phyloP scores from a whole-genome alignment of 1,139 yeast genomes.

The Yamadazyma blattariae region DNA sequence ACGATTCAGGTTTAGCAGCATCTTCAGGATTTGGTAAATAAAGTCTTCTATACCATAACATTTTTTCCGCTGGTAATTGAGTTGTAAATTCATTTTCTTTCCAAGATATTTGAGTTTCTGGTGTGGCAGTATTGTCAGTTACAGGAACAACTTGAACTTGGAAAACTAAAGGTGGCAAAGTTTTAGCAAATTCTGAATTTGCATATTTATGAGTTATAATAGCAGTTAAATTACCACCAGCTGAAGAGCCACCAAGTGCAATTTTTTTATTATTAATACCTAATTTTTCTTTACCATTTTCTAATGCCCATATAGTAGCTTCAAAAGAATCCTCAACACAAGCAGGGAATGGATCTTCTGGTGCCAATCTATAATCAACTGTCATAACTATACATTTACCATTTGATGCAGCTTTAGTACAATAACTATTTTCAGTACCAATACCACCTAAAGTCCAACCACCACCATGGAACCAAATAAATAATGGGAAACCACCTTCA shows the following conservation, averaged over 20 bases:
- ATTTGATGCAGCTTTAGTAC: constrained; percentile 38
- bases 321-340: constrained; percentile 47
- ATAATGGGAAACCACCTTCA: constrained; percentile 41
- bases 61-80: constrained; percentile 47
- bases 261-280: constrained; percentile 30
- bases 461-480: constrained; percentile 51
- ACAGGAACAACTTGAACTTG: constrained; percentile 49
- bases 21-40: constrained; percentile 39
- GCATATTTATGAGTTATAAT: constrained; percentile 40
- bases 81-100: constrained; percentile 40
- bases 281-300: constrained; percentile 18
- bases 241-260: constrained; percentile 48
- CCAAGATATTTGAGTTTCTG: constrained; percentile 38
- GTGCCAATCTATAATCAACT: constrained; percentile 47
- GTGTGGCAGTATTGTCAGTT: constrained; percentile 45
- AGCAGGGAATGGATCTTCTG: constrained; percentile 51
- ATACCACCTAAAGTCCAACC: constrained; percentile 49
- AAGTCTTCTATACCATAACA: constrained; percentile 47
- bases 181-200: constrained; percentile 17
- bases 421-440: constrained; percentile 43
- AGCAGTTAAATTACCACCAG: constrained; percentile 48
- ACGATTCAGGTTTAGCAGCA: constrained; percentile 38
- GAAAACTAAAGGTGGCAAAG: constrained; percentile 34
- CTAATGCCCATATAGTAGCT: constrained; percentile 20
- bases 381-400: constrained; percentile 35